These are phyloP conservation scores for Fusarium udum DNA, from an alignment of 2,329 filamentous ascomycete genomes.

Conservation along the genomic window DNA sequence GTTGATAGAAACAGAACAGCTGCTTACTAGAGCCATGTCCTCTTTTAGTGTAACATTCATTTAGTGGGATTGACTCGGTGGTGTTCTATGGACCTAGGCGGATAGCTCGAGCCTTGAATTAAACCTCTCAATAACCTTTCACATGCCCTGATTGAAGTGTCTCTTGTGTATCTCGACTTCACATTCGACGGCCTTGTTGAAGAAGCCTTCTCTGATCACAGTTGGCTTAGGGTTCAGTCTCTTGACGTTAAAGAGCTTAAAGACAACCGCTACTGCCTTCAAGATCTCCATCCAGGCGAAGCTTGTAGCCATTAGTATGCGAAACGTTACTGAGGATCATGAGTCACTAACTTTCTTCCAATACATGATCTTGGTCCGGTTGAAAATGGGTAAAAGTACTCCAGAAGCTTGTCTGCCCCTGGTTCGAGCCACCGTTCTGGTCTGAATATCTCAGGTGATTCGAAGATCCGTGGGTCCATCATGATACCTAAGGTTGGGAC, in stretches of 20 bases:
- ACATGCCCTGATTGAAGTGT: neutral
- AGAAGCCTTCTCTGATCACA: neutral
- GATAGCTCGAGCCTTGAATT: neutral
- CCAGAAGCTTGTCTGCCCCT: neutral
- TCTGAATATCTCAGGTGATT: neutral
- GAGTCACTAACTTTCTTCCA: neutral
- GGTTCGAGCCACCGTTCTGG: neutral
- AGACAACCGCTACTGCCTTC: neutral
- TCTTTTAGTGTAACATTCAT: too few relatives aligned
- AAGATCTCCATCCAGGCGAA: neutral
- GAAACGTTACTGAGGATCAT: accelerated
- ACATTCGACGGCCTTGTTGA: neutral
- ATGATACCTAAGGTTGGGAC: neutral
- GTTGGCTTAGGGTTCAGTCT: neutral
- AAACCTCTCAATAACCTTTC: neutral
- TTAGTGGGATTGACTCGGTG: accelerated
- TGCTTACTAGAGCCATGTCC: neutral
- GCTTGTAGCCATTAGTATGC: neutral
- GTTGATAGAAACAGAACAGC: neutral
- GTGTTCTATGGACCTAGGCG: neutral
- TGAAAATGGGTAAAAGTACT: neutral
- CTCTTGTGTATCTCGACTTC: neutral
- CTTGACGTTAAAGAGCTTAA: neutral
- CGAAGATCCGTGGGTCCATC: neutral
- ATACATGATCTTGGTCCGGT: neutral